Evolutionary conservation across 257 asterid species (phyloP).

Genomic region (Schizonepeta tenuifolia): DNA sequence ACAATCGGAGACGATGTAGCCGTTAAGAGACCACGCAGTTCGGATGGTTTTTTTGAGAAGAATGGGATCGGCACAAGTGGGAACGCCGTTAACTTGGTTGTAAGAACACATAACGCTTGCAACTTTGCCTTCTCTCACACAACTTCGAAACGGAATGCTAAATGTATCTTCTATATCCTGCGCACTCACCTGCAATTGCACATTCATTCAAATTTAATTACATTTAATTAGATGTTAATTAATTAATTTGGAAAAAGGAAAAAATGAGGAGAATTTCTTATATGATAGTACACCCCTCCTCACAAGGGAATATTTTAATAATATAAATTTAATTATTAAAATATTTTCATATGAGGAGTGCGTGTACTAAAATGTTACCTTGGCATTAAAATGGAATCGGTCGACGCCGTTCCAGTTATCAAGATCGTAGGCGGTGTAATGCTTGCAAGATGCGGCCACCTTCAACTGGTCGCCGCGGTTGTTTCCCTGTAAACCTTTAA

Average conservation of each 20-base stretch:
- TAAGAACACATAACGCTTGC: constrained; percentile 86
- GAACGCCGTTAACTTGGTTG: constrained; percentile 76
- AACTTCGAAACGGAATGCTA: constrained; percentile 60
- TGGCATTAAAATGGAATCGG: constrained; percentile 76
- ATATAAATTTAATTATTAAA: too few species aligned
- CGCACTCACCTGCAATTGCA: constrained; percentile 45
- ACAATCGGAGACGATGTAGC: constrained; percentile 68
- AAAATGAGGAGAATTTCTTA: too few species aligned
- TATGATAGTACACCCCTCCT: too few species aligned
- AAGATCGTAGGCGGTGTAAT: constrained; percentile 85
- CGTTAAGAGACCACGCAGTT: constrained; percentile 63
- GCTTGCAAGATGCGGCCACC: constrained; percentile 92
- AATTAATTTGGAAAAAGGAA: too few species aligned
- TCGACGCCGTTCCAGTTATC: constrained; percentile 84
- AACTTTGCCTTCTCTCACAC: constrained; percentile 70
- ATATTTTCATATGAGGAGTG: too few species aligned
- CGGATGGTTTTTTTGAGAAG: constrained; percentile 58
- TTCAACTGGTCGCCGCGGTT: constrained; percentile 58
- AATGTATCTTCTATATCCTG: constrained; percentile 74
- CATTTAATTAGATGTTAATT: too few species aligned
- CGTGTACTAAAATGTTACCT: constrained; percentile 28
- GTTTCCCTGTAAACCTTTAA: constrained; percentile 69
- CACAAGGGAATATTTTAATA: too few species aligned
- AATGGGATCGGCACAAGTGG: constrained; percentile 71
- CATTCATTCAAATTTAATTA: too few species aligned